These are phyloP conservation scores for Primulina huaijiensis DNA, from an alignment of 257 asterid species.

Conservation along the genomic window DNA sequence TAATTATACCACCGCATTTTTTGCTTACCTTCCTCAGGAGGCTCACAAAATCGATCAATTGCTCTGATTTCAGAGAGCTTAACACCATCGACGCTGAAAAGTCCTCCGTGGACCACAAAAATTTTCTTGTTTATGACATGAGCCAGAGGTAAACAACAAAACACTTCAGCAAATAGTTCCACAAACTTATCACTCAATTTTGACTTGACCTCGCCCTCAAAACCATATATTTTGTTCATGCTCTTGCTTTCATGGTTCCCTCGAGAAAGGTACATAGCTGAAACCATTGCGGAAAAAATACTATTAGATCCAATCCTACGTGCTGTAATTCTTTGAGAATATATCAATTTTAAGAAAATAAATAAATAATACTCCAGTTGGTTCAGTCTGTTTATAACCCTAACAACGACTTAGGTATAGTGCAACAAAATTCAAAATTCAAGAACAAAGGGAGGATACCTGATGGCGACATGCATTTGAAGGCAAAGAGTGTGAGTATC, in stretches of 20 bases:
- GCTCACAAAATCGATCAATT: constrained; percentile 93
- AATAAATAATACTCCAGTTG: neutral
- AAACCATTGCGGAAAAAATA: constrained; percentile 25
- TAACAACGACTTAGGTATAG: neutral
- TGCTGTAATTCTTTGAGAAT: neutral
- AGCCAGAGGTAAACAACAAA: constrained; percentile 95
- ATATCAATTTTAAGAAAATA: too few relatives aligned
- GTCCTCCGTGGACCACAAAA: constrained; percentile 98
- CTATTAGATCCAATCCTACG: constrained; percentile 21
- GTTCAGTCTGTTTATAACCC: constrained; percentile 5
- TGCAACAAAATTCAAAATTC: neutral
- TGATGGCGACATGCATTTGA: constrained; percentile 98
- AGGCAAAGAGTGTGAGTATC: constrained; percentile 72
- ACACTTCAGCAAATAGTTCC: constrained; percentile 96
- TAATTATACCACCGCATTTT: constrained; percentile 16
- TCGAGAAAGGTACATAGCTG: constrained; percentile 91
- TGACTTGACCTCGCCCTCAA: constrained; percentile 98
- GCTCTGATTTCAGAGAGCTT: constrained; percentile 85
- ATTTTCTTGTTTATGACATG: constrained; percentile 79
- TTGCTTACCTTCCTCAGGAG: constrained; percentile 95
- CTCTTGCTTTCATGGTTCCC: constrained; percentile 99
- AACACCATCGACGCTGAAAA: constrained; percentile 96
- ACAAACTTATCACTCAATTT: constrained; percentile 81
- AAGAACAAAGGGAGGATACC: constrained; percentile 37
- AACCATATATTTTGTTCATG: constrained; percentile 98